Evolutionary conservation across 1,284 basidiomycete species (phyloP), one percentile per base, ranked within the genome.

Genomic region (Fomitopsis schrenkii): DNA sequence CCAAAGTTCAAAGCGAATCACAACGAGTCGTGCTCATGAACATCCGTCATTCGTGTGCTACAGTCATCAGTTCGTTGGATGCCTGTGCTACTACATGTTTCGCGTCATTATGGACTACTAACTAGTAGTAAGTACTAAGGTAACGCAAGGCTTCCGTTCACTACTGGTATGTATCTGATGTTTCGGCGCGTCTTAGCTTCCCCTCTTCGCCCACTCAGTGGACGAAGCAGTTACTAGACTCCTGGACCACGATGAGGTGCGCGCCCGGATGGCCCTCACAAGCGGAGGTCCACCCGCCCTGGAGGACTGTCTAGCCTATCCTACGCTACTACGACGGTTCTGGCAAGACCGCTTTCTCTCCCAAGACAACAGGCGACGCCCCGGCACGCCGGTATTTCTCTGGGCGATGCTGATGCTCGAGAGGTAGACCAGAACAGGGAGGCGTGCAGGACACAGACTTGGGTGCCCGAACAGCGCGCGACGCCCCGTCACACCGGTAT

Each of bases 121-220:
- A n/a, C n/a, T n/a, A n/a, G n/a, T n/a, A n/a, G n/a, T n/a, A n/a
- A n/a, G n/a, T n/a, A 33, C 30, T 33, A 33, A 33, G 30, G 30
- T 33, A 33, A 33, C 30, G 7, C 30, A 33, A 33, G 30, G 30
- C 30, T 33, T 33, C 30, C 30, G 30, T 33, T 33, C 4, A 33
- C 30, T 33, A 33, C 7, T 33, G 30, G n/a, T n/a, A n/a, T n/a
- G 3, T 33, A 33, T 3, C 30, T 33, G 30, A 33, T 7, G 30
- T 33, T 54, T 54, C n/a, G 52, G 52, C 52, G 52, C 38, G 52
- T 38, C 52, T 54, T 54, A n/a, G 35, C 35, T 54, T 54, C 52
- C 52, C 52, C 36, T 17, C 35, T 22, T n/a, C n/a, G n/a, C n/a
- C n/a, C n/a, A 15, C 52, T 35, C 10, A 2, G 8, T 22, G n/a